A percentile compares a stretch with the other conserved stretches of the same genome.
Conservation (phyloP, 768 basidiomycete genomes). For the Pleurotus platypus region DNA sequence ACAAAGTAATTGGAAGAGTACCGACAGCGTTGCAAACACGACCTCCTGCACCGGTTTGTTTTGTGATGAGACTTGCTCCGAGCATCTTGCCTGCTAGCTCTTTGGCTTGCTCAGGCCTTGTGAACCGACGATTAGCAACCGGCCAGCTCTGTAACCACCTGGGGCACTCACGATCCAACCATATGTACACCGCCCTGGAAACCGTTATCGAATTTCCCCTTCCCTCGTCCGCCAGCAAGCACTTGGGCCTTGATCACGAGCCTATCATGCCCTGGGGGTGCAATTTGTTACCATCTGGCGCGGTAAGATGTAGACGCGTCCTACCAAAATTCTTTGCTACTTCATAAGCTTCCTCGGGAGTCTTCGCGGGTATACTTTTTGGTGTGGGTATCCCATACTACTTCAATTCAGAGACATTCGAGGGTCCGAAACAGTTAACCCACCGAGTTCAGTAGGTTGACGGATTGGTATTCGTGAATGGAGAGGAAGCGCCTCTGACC, state of each 20-base stretch:
- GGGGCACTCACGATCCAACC: conserved; percentile 64
- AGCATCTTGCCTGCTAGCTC: conserved; percentile 92
- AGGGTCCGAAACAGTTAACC: conserved; percentile 14
- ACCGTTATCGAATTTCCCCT: conserved; percentile 94
- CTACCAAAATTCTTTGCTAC: conserved; percentile 88
- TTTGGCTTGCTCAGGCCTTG: conserved; percentile 82
- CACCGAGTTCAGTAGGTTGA: conserved; percentile 92
- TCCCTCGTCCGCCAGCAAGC: conserved; percentile 96
- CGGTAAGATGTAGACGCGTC: conserved; percentile 18
- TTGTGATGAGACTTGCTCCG: conserved; percentile 92
- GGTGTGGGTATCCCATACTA: conserved; percentile 97
- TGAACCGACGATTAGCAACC: not conserved
- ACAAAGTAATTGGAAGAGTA: conserved; percentile 12
- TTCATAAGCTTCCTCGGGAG: conserved; percentile 83
- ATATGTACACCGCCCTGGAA: conserved; percentile 97
- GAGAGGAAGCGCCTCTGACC: conserved; percentile 90
- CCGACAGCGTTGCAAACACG: conserved; percentile 92
- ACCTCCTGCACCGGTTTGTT: conserved; percentile 93
- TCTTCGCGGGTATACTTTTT: conserved; percentile 82
- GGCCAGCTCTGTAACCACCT: no score
- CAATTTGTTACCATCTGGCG: conserved; percentile 8
- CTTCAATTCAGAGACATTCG: not conserved
- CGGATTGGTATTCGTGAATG: conserved; percentile 98
- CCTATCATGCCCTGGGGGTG: conserved; percentile 55
- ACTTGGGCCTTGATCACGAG: conserved; percentile 99